A percentile compares a stretch with the other conserved stretches of the same genome.
Conservation (phyloP, 1,284 basidiomycete species). For the Ganoderma resinaceum region DNA sequence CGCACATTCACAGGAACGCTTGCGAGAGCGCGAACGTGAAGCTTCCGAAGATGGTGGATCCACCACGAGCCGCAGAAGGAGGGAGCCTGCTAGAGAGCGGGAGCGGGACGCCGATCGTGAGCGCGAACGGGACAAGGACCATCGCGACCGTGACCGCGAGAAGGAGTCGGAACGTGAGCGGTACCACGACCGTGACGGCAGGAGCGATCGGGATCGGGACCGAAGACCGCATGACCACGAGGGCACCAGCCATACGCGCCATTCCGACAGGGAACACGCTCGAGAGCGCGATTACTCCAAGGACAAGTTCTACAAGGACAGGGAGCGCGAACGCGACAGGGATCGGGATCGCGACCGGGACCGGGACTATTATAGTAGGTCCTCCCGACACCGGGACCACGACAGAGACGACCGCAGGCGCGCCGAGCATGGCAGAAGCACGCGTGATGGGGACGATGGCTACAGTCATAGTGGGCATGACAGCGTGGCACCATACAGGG, state of each 20-base stretch:
- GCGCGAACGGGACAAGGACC: conserved; percentile 50
- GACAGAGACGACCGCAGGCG: conserved; percentile 53
- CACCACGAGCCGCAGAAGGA: conserved; percentile 75
- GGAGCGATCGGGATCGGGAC: conserved; percentile 34
- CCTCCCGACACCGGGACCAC: conserved; percentile 52
- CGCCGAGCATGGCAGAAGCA: conserved; percentile 33
- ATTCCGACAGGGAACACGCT: conserved; percentile 37
- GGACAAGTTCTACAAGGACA: conserved; percentile 44
- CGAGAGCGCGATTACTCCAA: conserved; percentile 43
- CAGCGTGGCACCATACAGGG: conserved; percentile 35
- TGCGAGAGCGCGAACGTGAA: conserved; percentile 77
- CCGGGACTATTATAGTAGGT: conserved; percentile 42
- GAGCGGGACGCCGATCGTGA: conserved; percentile 52
- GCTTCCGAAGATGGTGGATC: conserved; percentile 82
- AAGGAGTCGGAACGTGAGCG: conserved; percentile 51
- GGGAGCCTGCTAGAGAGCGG: conserved; percentile 68
- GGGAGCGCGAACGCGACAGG: conserved; percentile 51
- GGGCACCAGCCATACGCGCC: conserved; percentile 22
- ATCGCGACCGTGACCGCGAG: conserved; percentile 40
- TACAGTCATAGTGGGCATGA: conserved; percentile 45
- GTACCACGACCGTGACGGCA: conserved; percentile 48
- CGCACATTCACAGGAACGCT: conserved; percentile 62
- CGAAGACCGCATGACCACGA: conserved; percentile 40
- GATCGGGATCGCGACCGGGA: conserved; percentile 47
- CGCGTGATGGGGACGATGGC: conserved; percentile 48